Percentiles rank a stretch among this genome's conserved stretches.
These are phyloP conservation scores for Wallemia mellicola DNA, from an alignment of 1,284 basidiomycete genomes.

Conservation along the genomic window DNA sequence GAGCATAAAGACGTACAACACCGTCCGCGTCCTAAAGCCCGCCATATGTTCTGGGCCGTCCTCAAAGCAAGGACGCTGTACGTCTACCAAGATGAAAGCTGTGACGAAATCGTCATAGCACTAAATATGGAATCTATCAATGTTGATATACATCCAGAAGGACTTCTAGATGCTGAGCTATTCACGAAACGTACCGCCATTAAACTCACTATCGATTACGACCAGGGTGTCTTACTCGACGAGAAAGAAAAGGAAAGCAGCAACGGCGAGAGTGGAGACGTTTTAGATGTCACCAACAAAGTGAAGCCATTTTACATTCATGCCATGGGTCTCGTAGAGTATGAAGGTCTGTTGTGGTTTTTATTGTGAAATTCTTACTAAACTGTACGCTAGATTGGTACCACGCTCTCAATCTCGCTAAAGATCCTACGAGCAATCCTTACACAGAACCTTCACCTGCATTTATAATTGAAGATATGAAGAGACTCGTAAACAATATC, in stretches of 20 bases:
- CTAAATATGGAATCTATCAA: conserved; percentile 40
- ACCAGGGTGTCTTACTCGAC: conserved; percentile 5
- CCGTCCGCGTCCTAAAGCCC: conserved; percentile 40
- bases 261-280: neutral
- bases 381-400: conserved; percentile 20
- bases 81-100: conserved; percentile 62
- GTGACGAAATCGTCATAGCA: conserved; percentile 45
- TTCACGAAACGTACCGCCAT: conserved; percentile 67
- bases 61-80: conserved; percentile 67
- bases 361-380: conserved; percentile 16
- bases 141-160: conserved; percentile 23
- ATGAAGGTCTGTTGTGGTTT: conserved; percentile 16
- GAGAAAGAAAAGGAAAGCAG: conserved; percentile 9
- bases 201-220: conserved; percentile 29
- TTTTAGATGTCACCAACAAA: conserved; percentile 26
- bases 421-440: neutral
- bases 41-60: conserved; percentile 63
- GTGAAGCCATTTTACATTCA: conserved; percentile 11
- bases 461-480: conserved; percentile 54
- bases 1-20: conserved; percentile 8
- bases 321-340: conserved; percentile 1
- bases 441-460: neutral
- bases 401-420: conserved; percentile 18
- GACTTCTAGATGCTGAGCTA: conserved; percentile 42
- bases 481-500: conserved; percentile 44